Conservation (phyloP, 441 rosid species). For the Aleurites moluccanus region DNA sequence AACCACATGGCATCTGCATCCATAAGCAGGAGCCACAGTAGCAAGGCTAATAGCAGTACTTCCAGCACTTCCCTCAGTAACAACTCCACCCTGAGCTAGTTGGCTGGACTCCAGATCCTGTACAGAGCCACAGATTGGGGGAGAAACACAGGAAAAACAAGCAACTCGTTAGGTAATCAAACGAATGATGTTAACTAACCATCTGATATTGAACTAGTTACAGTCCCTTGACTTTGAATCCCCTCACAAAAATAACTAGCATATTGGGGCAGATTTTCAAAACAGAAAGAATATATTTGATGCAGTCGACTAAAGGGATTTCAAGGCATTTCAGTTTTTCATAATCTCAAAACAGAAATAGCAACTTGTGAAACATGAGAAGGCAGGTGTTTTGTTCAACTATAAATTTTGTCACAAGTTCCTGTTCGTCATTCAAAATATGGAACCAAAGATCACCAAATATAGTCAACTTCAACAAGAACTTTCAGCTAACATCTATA, state of each 20-base stretch:
- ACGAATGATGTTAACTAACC: neutral
- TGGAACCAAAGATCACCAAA: neutral
- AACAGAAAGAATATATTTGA: neutral
- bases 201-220: neutral
- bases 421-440: neutral
- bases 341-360: neutral
- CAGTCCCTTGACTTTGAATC: neutral
- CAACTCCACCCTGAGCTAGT: constrained; percentile 67
- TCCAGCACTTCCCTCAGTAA: constrained; percentile 94
- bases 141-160: neutral
- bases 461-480: neutral
- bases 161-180: neutral
- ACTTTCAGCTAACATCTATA: neutral
- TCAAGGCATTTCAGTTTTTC: neutral
- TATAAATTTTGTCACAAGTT: neutral
- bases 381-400: neutral
- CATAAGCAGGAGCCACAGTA: constrained; percentile 82
- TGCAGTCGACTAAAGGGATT: constrained; percentile 1
- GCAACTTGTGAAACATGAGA: neutral
- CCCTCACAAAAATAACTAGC: neutral
- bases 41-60: constrained; percentile 98
- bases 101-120: constrained; percentile 80
- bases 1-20: constrained; percentile 93
- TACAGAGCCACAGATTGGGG: constrained; percentile 4
- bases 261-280: neutral